Evolutionary conservation across 208 protist genomes (phyloP).

Genomic region (Trichomonas vaginalis): DNA sequence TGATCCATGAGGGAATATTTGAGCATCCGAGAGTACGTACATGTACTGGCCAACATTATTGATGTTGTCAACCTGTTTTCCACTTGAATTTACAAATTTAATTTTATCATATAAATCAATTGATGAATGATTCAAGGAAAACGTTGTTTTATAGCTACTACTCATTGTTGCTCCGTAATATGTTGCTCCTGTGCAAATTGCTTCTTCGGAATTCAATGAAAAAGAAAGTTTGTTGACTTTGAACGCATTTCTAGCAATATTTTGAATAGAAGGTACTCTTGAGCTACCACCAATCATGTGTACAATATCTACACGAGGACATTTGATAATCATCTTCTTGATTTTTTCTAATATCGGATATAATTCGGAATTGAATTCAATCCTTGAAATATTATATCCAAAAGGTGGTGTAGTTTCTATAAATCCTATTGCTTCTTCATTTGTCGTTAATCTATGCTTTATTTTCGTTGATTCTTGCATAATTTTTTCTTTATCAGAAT

Average conservation of each 20-base stretch:
- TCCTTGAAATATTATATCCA: background rate
- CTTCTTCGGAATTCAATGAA: background rate
- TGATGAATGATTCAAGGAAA: too few relatives aligned
- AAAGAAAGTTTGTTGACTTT: background rate
- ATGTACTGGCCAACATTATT: too few relatives aligned
- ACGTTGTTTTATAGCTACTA: background rate
- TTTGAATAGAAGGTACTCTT: slow-evolving; percentile 28
- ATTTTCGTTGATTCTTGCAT: background rate
- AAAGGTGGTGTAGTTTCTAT: background rate
- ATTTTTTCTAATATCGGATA: background rate
- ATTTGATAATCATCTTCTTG: background rate
- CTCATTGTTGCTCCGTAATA: background rate
- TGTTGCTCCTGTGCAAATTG: background rate
- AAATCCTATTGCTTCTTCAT: background rate
- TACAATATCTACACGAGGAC: background rate
- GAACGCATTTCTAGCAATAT: background rate
- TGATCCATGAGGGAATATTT: too few relatives aligned
- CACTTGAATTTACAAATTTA: too few relatives aligned
- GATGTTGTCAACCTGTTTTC: too few relatives aligned
- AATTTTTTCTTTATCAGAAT: background rate
- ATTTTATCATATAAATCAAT: too few relatives aligned
- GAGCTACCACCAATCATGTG: slow-evolving; percentile 10
- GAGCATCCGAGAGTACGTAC: too few relatives aligned
- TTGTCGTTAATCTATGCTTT: background rate
- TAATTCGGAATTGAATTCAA: background rate